Conservation (phyloP, 108 stramenopile genomes). For the Pseudonitzschia pungens region DNA sequence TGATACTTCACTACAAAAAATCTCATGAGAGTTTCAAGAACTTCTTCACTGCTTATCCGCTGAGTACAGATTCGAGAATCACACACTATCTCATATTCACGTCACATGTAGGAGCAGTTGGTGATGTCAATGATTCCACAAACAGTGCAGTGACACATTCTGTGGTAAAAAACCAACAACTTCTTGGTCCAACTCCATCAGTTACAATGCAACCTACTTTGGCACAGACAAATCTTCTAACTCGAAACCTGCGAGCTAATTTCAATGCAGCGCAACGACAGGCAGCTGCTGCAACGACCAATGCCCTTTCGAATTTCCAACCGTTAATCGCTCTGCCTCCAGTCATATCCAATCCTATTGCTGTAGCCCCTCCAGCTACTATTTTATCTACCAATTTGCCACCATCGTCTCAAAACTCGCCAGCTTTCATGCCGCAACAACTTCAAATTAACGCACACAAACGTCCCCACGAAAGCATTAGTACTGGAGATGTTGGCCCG, state of each 20-base stretch:
- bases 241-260: constrained; percentile 12
- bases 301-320: not conserved
- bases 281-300: not conserved
- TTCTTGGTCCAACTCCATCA: not conserved
- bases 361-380: constrained; percentile 9
- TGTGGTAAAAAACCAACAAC: not conserved
- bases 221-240: not conserved
- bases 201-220: not conserved
- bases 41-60: constrained; percentile 68
- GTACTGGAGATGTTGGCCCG: constrained; percentile 7
- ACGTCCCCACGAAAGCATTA: constrained; percentile 13
- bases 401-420: not conserved
- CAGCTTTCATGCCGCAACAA: not conserved
- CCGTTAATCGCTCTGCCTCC: constrained; percentile 8
- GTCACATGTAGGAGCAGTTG: constrained; percentile 53
- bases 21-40: constrained; percentile 57
- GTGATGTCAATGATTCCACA: constrained; percentile 4
- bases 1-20: constrained; percentile 74
- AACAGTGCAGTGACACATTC: not conserved
- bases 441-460: constrained; percentile 11
- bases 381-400: constrained; percentile 10
- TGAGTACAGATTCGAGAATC: constrained; percentile 82
- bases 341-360: constrained; percentile 4
- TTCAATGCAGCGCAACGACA: constrained; percentile 19
- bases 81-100: constrained; percentile 80